These are phyloP conservation scores for Stevia rebaudiana DNA, from an alignment of 140 eudicot genomes.

Conservation along the genomic window DNA sequence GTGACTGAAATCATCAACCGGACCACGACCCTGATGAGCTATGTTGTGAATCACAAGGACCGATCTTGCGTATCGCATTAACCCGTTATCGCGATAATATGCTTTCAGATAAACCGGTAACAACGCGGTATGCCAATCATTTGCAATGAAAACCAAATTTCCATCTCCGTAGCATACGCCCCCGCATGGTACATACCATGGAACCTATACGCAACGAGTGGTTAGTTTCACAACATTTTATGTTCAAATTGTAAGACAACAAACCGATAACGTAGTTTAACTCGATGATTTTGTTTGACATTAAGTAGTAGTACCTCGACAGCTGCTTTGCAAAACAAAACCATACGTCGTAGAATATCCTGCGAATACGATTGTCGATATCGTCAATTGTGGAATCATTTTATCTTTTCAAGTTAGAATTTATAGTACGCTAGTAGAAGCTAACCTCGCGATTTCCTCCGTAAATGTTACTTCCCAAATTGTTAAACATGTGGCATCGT, in stretches of 20 bases:
- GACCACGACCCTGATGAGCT: constrained; percentile 99
- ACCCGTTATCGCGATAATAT: constrained; percentile 81
- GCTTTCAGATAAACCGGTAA: constrained; percentile 93
- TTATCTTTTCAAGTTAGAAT: background rate
- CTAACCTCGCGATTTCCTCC: constrained; percentile 82
- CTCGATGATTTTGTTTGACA: background rate
- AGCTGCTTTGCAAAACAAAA: constrained; percentile 94
- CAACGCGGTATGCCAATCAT: constrained; percentile 98
- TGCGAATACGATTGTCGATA: constrained; percentile 15
- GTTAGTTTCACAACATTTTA: background rate
- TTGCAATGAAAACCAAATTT: constrained; percentile 89
- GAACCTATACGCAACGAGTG: constrained; percentile 53
- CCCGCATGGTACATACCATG: constrained; percentile 98
- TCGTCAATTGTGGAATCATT: background rate
- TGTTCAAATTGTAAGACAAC: background rate
- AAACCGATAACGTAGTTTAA: background rate
- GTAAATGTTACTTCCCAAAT: constrained; percentile 70
- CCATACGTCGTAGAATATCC: constrained; percentile 92
- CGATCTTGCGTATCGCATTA: constrained; percentile 78
- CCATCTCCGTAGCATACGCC: constrained; percentile 98
- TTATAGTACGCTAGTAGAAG: background rate
- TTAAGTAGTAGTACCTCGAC: constrained; percentile 65
- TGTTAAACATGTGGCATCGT: constrained; percentile 54
- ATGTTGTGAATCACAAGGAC: constrained; percentile 90
- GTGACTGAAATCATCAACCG: constrained; percentile 60